phyloP scores from a whole-genome alignment of 2,329 filamentous ascomycete genomes.

The Epichloe brachyelytri region DNA sequence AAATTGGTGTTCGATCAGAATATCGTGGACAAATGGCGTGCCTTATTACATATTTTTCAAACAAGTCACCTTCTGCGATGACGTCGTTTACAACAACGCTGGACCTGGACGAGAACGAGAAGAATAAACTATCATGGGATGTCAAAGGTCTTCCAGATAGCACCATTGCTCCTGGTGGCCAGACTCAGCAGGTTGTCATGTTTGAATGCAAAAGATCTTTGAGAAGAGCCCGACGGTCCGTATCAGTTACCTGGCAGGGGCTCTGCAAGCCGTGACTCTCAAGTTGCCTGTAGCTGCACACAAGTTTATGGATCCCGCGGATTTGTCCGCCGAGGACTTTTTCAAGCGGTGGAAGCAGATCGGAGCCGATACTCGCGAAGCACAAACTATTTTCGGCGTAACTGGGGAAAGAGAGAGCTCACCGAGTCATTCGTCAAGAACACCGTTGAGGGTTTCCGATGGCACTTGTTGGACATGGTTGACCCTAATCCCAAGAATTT shows the following conservation, averaged over 20 bases:
- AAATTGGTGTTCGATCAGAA: conserved; percentile 83
- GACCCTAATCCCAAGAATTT: conserved; percentile 91
- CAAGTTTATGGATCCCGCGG: conserved; percentile 93
- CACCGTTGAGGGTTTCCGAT: conserved; percentile 74
- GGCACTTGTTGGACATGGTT: conserved; percentile 73
- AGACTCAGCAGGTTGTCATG: conserved; percentile 89
- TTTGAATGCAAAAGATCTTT: conserved; percentile 81
- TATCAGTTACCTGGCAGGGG: conserved; percentile 86
- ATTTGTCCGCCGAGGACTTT: conserved; percentile 81
- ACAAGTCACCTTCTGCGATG: conserved; percentile 77
- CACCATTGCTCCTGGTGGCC: conserved; percentile 57
- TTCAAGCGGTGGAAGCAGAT: conserved; percentile 99
- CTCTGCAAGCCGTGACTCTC: conserved; percentile 81
- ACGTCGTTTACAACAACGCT: conserved; percentile 90
- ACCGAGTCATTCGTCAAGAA: conserved; percentile 57
- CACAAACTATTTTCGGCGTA: conserved; percentile 73
- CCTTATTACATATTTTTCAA: conserved; percentile 89
- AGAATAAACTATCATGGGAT: conserved; percentile 63
- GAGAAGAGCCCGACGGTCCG: conserved; percentile 78
- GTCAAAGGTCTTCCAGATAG: conserved; percentile 82
- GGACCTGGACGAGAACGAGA: conserved; percentile 60
- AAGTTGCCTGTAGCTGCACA: conserved; percentile 81
- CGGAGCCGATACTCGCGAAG: conserved; percentile 73
- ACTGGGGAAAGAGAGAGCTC: conserved; percentile 44
- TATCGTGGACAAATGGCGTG: conserved; percentile 94